These are phyloP conservation scores for Penicillium soppii DNA, from an alignment of 495 filamentous ascomycete species.

Conservation along the genomic window DNA sequence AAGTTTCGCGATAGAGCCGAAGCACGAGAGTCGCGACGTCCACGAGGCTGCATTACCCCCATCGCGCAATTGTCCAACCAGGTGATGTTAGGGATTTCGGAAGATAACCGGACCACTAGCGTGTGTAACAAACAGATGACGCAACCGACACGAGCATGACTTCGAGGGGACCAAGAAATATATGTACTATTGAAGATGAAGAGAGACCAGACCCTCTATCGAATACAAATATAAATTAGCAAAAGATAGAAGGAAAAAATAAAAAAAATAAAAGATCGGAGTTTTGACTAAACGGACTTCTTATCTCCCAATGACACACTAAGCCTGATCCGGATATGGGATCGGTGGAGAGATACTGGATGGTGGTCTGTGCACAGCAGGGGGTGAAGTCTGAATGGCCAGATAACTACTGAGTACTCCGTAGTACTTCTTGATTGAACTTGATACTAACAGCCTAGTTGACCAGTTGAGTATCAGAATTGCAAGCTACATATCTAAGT, in stretches of 20 bases:
- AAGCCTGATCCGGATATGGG: slow-evolving; percentile 4
- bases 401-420: too few relatives aligned
- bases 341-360: background rate
- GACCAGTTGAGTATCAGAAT: too few relatives aligned
- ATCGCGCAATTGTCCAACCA: slow-evolving; percentile 19
- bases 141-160: slow-evolving; percentile 13
- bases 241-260: slow-evolving; percentile 1
- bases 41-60: slow-evolving; percentile 38
- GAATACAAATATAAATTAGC: slow-evolving; percentile 2
- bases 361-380: background rate
- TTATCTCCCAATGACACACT: background rate
- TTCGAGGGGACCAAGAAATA: background rate
- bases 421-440: too few relatives aligned
- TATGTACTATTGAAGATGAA: background rate
- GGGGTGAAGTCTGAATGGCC: background rate
- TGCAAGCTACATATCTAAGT: too few relatives aligned
- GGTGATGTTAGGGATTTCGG: slow-evolving; percentile 1
- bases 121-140: slow-evolving; percentile 22
- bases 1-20: slow-evolving; percentile 28
- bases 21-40: slow-evolving; percentile 36
- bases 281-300: slow-evolving; percentile 5
- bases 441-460: too few relatives aligned
- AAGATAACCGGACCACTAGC: slow-evolving; percentile 22
- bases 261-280: background rate
- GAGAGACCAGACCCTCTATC: too few relatives aligned